Base-by-base conservation (phyloP, 1,284 basidiomycete genomes). In the Ustilago nuda region DNA sequence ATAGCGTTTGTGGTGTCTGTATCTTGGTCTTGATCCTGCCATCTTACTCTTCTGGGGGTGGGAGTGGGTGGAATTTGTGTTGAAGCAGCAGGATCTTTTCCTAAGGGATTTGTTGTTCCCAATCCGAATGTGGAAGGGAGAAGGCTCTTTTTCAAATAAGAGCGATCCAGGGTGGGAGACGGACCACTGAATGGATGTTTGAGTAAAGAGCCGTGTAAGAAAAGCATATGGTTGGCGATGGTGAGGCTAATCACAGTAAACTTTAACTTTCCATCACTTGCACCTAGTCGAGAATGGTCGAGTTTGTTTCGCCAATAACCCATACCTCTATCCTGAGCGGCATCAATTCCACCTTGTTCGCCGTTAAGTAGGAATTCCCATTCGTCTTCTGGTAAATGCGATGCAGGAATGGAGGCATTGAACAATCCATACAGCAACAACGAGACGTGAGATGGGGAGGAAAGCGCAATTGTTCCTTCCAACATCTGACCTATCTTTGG, bases 201-300 rank as follows among this genome's bases (percentile, higher is more conserved):
- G 67, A 97, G 92, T 71, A 99, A 89, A 1, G 96, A 98, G 11
- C 95, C 96, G 33, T 94, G 90, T 15, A 98, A 88, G 1, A 94
- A 96, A 15, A 99, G 88, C 93, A 98, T 97, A 80, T 96, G 92
- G 83, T 98, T 97, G 46, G 94, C 93, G 55, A 98, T 91, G 8
- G 93, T 96, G 70, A 98, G 86, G 35, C 95, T 97, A 85, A 96
- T 92, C 46, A 98, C 93, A 0, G 93, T 95, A 82, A 98, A 98
- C 71, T 91, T 89, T 45, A 98, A 87, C 46, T 89, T 89, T 9
- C 93, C 92, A 54, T 90, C 88, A 3, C 87, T 83, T 4, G 91
- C 92, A 1, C 95, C 96, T 1, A 98, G 88, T 39, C 88, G 89
- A 63, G 90, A 89, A 7, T 91, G 91, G 2, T 92, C 93, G 27